A percentile compares a stretch with the other conserved stretches of the same genome.
phyloP scores from a whole-genome alignment of 177 flowering plant species.

The Telopea speciosissima region DNA sequence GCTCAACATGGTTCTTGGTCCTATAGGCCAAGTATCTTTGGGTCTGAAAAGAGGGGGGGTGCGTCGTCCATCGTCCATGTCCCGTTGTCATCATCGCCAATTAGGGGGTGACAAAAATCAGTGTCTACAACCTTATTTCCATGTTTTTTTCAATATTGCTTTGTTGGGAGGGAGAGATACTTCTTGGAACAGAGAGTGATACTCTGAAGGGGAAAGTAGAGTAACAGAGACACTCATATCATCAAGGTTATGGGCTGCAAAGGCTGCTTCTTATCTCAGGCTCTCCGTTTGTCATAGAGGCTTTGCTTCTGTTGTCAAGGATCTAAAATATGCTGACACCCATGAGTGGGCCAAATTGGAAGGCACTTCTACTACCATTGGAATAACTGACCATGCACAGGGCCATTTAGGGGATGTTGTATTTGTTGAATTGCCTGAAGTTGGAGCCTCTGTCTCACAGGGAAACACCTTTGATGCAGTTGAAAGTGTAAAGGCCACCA shows the following conservation, averaged over 20 bases:
- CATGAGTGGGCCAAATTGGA: constrained; percentile 91
- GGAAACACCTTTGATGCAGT: constrained; percentile 78
- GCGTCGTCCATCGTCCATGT: no score
- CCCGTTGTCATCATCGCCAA: no score
- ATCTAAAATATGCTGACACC: constrained; percentile 70
- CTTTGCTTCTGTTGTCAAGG: constrained; percentile 68
- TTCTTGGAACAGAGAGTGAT: background rate
- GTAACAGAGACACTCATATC: constrained; percentile 25
- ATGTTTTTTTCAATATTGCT: no score
- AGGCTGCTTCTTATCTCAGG: constrained; percentile 67
- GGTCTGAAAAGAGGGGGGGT: no score
- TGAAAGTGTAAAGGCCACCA: constrained; percentile 95
- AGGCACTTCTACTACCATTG: constrained; percentile 64
- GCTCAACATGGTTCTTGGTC: no score
- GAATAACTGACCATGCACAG: constrained; percentile 93
- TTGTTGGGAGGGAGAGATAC: background rate
- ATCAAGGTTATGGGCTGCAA: constrained; percentile 62
- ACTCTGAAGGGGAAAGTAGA: background rate
- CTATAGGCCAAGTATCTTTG: no score
- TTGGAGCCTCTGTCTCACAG: constrained; percentile 57
- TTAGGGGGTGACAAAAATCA: no score
- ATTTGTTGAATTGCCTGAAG: constrained; percentile 87
- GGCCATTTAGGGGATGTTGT: constrained; percentile 95
- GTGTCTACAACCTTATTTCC: no score
- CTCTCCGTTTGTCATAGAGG: constrained; percentile 60